A percentile compares a stretch with the other conserved stretches of the same genome.
These are phyloP conservation scores for Gremmenia infestans DNA, from an alignment of 2,329 filamentous ascomycete species.

Conservation along the genomic window DNA sequence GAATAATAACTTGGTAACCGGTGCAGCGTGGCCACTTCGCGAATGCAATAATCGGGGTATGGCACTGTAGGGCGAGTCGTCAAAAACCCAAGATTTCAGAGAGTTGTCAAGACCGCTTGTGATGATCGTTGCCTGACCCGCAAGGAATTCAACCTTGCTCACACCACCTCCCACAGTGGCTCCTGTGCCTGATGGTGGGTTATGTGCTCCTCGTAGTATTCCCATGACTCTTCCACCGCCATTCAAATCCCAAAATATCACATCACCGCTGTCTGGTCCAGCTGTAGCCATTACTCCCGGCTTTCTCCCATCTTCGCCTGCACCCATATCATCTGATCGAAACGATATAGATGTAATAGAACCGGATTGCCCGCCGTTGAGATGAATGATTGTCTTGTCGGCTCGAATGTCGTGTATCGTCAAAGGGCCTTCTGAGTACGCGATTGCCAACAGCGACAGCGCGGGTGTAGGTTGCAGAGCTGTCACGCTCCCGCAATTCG, in stretches of 20 bases:
- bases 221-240: conserved; percentile 81
- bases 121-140: conserved; percentile 82
- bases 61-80: conserved; percentile 83
- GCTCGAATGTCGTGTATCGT: conserved; percentile 76
- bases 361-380: conserved; percentile 62
- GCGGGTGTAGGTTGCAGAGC: conserved; percentile 80
- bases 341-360: conserved; percentile 81
- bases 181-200: conserved; percentile 54
- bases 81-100: conserved; percentile 93
- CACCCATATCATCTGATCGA: conserved; percentile 81
- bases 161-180: conserved; percentile 66
- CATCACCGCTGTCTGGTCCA: conserved; percentile 72
- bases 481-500: conserved; percentile 74
- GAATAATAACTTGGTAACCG: conserved; percentile 78
- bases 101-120: conserved; percentile 92
- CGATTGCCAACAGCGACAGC: conserved; percentile 79
- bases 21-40: conserved; percentile 82
- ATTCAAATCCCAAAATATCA: conserved; percentile 96
- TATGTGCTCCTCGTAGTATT: conserved; percentile 81
- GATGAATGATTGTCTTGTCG: conserved; percentile 65
- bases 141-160: conserved; percentile 82
- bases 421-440: conserved; percentile 75
- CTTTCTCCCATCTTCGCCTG: conserved; percentile 78
- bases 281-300: conserved; percentile 94
- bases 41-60: conserved; percentile 80